phyloP scores from a whole-genome alignment of 805 yeast genomes.

The Scheffersomyces ergatensis region DNA sequence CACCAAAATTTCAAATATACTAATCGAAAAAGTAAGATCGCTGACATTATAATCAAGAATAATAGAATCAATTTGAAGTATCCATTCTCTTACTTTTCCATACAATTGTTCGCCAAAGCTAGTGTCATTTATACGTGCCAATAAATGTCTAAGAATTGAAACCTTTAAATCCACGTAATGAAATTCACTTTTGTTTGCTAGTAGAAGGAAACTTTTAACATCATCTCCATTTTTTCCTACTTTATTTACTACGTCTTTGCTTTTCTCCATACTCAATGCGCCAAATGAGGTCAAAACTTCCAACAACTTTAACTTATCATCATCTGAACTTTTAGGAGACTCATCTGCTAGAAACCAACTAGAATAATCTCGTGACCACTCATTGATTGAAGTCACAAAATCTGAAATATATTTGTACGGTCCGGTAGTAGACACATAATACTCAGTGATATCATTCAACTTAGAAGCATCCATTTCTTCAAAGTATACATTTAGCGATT shows the following conservation, averaged over 20 bases:
- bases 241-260: not conserved
- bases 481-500: constrained; percentile 16
- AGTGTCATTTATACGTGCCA: constrained; percentile 30
- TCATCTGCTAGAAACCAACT: constrained; percentile 13
- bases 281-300: constrained; percentile 37
- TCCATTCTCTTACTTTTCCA: constrained; percentile 33
- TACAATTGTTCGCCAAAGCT: constrained; percentile 37
- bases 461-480: constrained; percentile 2
- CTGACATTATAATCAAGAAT: not conserved
- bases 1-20: constrained; percentile 46
- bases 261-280: not conserved
- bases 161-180: constrained; percentile 20
- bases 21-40: constrained; percentile 25
- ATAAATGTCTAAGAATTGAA: constrained; percentile 19
- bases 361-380: constrained; percentile 24
- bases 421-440: constrained; percentile 10
- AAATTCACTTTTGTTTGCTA: constrained; percentile 6
- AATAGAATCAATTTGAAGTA: constrained; percentile 26
- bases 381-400: constrained; percentile 20
- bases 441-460: constrained; percentile 5
- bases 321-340: constrained; percentile 14
- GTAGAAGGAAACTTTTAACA: constrained; percentile 12
- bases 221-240: constrained; percentile 12
- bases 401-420: constrained; percentile 15
- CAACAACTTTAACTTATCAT: constrained; percentile 29